phyloP scores from a whole-genome alignment of 1,139 yeast species.

The Yamadazyma blattariae region DNA sequence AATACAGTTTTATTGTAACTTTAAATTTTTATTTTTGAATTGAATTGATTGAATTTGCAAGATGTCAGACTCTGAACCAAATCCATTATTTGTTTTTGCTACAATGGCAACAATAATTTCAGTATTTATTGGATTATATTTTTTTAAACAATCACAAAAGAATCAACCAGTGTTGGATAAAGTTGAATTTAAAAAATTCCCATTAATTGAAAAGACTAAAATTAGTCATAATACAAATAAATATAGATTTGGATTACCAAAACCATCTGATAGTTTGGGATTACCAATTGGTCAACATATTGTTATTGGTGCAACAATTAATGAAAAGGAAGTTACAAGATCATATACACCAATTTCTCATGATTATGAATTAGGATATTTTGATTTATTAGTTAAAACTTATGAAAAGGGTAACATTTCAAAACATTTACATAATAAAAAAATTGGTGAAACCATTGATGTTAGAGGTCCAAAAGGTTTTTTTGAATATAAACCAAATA shows the following conservation, averaged over 20 bases:
- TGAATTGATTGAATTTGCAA: no score
- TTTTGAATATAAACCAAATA: constrained; percentile 80
- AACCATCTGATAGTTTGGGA: constrained; percentile 71
- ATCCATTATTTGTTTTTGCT: constrained; percentile 35
- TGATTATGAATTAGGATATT: constrained; percentile 81
- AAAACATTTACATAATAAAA: constrained; percentile 64
- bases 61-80: constrained; percentile 24
- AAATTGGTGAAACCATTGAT: constrained; percentile 43
- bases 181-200: constrained; percentile 75
- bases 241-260: constrained; percentile 83
- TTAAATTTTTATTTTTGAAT: no score
- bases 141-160: constrained; percentile 32
- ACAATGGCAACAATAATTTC: constrained; percentile 44
- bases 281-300: constrained; percentile 96
- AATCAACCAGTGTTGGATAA: constrained; percentile 58
- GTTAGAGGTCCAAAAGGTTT: constrained; percentile 92
- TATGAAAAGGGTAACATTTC: constrained; percentile 91
- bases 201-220: constrained; percentile 74
- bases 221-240: constrained; percentile 82
- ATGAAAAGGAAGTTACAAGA: constrained; percentile 80
- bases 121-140: constrained; percentile 37
- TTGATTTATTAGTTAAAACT: constrained; percentile 88
- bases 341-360: constrained; percentile 93
- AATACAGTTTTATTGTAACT: not conserved
- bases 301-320: constrained; percentile 61